Percentiles rank a stretch among this genome's conserved stretches.
Evolutionary conservation across 192 early-diverging fungal genomes (phyloP).

Genomic region (Backusella parvicylindrica): DNA sequence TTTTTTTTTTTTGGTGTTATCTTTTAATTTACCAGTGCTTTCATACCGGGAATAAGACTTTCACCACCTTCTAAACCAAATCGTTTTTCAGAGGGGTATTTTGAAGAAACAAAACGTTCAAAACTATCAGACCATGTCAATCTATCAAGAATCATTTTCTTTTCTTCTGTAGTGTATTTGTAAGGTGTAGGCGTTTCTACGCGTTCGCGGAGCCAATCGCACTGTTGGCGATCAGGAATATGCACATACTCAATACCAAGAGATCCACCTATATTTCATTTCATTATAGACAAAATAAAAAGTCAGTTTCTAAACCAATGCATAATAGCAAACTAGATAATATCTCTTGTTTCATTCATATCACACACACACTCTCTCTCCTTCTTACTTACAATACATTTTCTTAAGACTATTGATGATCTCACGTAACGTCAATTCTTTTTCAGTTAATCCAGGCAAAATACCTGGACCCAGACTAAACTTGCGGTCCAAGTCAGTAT

Average conservation of each 20-base stretch:
- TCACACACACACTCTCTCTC: too few species aligned
- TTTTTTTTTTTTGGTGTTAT: background rate
- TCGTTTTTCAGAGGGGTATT: constrained; percentile 95
- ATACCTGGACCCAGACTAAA: constrained; percentile 94
- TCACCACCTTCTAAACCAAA: constrained; percentile 98
- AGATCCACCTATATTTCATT: constrained; percentile 55
- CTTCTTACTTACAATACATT: constrained; percentile 74
- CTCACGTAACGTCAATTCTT: constrained; percentile 84
- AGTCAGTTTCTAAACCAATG: background rate
- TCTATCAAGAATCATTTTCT: constrained; percentile 89
- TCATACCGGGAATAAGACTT: constrained; percentile 95
- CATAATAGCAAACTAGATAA: background rate
- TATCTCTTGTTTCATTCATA: background rate
- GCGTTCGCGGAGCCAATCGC: constrained; percentile 92
- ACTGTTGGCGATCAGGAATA: constrained; percentile 91
- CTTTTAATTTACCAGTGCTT: constrained; percentile 68
- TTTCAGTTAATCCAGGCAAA: constrained; percentile 80
- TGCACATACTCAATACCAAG: constrained; percentile 98
- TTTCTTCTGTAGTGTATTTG: constrained; percentile 84
- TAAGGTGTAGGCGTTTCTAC: constrained; percentile 89
- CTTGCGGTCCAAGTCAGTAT: constrained; percentile 86
- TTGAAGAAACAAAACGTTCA: constrained; percentile 91
- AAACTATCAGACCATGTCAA: constrained; percentile 96
- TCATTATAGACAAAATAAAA: too few species aligned
- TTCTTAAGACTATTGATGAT: constrained; percentile 75